Evolutionary conservation across 2,329 filamentous ascomycete species (phyloP).

Genomic region (Colletotrichum sp.): DNA sequence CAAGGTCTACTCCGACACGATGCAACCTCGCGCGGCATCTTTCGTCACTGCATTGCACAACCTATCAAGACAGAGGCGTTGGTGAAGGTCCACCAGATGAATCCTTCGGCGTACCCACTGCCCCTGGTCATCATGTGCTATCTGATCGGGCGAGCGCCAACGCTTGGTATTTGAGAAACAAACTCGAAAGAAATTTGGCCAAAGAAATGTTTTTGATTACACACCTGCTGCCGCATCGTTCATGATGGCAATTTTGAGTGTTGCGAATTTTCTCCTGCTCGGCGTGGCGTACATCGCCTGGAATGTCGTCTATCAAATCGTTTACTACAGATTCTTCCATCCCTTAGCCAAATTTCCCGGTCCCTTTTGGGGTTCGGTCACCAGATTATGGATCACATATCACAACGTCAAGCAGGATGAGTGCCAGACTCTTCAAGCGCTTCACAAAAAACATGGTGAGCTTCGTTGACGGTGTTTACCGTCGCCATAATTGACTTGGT

Average conservation of each 20-base stretch:
- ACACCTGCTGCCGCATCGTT: background rate
- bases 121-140: background rate
- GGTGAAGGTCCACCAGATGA: background rate
- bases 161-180: background rate
- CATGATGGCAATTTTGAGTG: constrained; percentile 39
- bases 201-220: background rate
- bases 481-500: background rate
- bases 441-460: constrained; percentile 55
- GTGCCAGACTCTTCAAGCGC: constrained; percentile 40
- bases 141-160: background rate
- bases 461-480: background rate
- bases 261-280: constrained; percentile 36
- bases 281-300: constrained; percentile 34
- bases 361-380: constrained; percentile 59
- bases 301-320: constrained; percentile 48
- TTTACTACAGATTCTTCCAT: constrained; percentile 57
- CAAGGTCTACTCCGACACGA: background rate
- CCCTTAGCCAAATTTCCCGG: constrained; percentile 58
- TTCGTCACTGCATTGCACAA: background rate
- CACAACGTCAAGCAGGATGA: constrained; percentile 55
- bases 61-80: background rate
- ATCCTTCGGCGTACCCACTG: background rate
- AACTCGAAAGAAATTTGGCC: background rate
- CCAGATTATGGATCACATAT: constrained; percentile 58
- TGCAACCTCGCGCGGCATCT: background rate